phyloP scores from a whole-genome alignment of 1,284 basidiomycete genomes.

The Agaricales sp. region DNA sequence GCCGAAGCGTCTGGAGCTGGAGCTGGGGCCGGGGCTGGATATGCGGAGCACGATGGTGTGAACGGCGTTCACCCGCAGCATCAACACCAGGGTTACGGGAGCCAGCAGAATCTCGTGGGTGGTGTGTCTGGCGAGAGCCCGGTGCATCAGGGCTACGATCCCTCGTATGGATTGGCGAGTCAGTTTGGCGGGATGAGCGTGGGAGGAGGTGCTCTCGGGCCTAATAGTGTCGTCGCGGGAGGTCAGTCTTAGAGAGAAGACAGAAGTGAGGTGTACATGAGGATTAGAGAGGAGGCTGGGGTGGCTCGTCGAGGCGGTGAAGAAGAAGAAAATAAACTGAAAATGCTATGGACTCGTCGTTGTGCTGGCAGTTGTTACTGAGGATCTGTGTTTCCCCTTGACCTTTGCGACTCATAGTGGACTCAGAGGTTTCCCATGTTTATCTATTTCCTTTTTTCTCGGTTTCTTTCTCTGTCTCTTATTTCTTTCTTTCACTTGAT shows the following conservation, averaged over 20 bases:
- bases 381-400: not conserved
- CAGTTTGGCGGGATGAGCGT: slow-evolving; percentile 1
- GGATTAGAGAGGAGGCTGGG: no score
- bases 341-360: not conserved
- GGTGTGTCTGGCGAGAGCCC: not conserved
- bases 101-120: not conserved
- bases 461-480: no score
- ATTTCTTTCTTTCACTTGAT: no score
- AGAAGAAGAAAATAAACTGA: not conserved
- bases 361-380: not conserved
- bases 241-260: not conserved
- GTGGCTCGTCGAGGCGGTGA: no score
- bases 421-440: no score
- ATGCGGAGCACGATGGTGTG: not conserved
- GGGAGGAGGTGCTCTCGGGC: not conserved
- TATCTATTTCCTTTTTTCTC: no score
- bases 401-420: no score
- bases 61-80: not conserved
- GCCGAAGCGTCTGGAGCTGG: not conserved
- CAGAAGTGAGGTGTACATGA: no score
- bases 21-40: not conserved
- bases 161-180: not conserved
- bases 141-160: not conserved
- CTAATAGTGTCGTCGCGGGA: not conserved
- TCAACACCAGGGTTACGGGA: not conserved